Evolutionary conservation across 2,329 filamentous ascomycete species (phyloP), one percentile per base, ranked within the genome.

Genomic region (Delphinella strobiligena): DNA sequence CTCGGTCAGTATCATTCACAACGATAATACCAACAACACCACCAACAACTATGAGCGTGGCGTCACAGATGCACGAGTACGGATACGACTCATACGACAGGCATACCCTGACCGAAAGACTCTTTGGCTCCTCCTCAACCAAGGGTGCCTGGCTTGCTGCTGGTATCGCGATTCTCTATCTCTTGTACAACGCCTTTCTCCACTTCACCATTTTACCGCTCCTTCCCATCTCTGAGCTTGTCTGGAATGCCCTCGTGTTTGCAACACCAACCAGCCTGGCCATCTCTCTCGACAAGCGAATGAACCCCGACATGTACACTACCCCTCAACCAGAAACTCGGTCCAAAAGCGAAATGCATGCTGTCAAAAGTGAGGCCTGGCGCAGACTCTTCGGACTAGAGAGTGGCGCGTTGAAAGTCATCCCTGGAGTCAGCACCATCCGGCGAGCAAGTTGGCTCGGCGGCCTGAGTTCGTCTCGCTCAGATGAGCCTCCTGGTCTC

Each of bases 171-270:
- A 16, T 51, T 15, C 29, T 55, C 18, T 56, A 55, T 50, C 39
- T 54, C 15, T 34, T 61, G 31, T 53, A 60, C 44, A 50, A 51
- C 31, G 31, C 50, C 3, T 41, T 55, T 17, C 43, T 47, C 22
- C 52, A 53, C 41, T 47, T 58, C 38, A 49, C 56, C 41, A 34
- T 27, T 7, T 7, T 51, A 30, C 44, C 53, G 3, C 37, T 63
- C 16, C 49, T 67, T 4, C 54, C 61, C 47, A 50, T 69, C 50
- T 53, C 63, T 42, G 62, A 69, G 48, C 54, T 77, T 38, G 52
- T 76, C 29, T 83, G 80, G 78, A 72, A 81, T 59, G 55, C 58
- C 18, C 44, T 80, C 19, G 69, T 84, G 40, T 66, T 67, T 46
- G 36, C 72, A 22, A 68, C 70, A 11, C 81, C 81, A 1, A 63